Evolutionary conservation across 2,329 filamentous ascomycete genomes (phyloP).

Genomic region (Aspergillus amoenus): DNA sequence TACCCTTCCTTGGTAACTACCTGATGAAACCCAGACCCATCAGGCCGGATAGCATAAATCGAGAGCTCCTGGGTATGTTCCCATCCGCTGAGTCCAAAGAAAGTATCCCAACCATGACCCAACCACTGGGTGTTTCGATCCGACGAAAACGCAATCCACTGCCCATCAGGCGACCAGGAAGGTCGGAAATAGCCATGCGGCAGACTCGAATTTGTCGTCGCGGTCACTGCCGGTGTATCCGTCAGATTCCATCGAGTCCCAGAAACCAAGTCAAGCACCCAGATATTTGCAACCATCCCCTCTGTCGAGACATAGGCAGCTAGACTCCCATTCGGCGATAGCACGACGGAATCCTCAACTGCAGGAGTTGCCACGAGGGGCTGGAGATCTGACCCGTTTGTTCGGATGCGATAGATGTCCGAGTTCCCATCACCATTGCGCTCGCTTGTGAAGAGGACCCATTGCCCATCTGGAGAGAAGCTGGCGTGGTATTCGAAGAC

Average conservation of each 20-base stretch:
- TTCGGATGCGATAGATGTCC: conserved; percentile 40
- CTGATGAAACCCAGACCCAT: conserved; percentile 37
- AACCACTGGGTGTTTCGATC: conserved; percentile 45
- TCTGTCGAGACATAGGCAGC: conserved; percentile 44
- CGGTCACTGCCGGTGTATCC: conserved; percentile 25
- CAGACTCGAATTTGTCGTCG: conserved; percentile 14
- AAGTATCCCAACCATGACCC: conserved; percentile 37
- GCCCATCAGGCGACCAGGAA: conserved; percentile 42
- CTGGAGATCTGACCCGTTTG: conserved; percentile 38
- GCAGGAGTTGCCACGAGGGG: conserved; percentile 33
- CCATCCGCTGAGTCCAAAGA: conserved; percentile 38
- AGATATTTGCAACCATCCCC: conserved; percentile 41
- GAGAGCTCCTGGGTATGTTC: conserved; percentile 26
- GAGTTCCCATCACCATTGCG: conserved; percentile 42
- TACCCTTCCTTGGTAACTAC: conserved; percentile 28
- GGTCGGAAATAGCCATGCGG: conserved; percentile 42
- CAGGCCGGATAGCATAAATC: conserved; percentile 12
- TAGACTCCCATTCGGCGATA: conserved; percentile 41
- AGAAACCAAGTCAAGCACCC: conserved; percentile 39
- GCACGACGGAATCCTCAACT: conserved; percentile 37
- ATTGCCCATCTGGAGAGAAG: conserved; percentile 41
- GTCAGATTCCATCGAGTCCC: conserved; percentile 37
- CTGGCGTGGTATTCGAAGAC: conserved; percentile 42
- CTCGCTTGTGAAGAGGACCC: conserved; percentile 44
- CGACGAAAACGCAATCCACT: conserved; percentile 45